These are phyloP conservation scores for Myxozyma vanderwaltii DNA, from an alignment of 805 yeast species.

Conservation along the genomic window DNA sequence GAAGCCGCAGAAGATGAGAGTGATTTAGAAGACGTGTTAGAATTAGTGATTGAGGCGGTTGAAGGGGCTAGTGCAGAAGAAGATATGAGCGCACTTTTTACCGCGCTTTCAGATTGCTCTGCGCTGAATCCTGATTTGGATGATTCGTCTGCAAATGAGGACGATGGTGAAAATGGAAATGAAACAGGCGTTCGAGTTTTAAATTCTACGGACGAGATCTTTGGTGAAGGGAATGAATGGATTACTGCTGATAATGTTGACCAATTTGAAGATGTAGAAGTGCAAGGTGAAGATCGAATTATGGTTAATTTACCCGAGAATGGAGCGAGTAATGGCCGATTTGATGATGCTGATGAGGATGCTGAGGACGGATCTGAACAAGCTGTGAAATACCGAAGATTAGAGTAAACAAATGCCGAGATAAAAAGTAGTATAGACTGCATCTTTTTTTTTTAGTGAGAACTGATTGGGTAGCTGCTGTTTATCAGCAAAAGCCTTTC, in stretches of 20 bases:
- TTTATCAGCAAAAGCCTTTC: too few relatives aligned
- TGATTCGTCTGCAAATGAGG: background rate
- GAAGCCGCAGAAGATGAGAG: conserved; percentile 3
- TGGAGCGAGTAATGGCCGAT: background rate
- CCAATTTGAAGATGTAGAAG: conserved; percentile 18
- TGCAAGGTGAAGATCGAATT: conserved; percentile 23
- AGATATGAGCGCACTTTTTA: conserved; percentile 11
- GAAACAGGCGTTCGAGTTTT: conserved; percentile 2
- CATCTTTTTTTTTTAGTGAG: too few relatives aligned
- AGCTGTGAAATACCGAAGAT: conserved; percentile 6
- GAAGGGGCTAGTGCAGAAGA: conserved; percentile 5
- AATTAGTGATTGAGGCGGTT: background rate
- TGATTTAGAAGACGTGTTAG: background rate
- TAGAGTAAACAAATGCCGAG: background rate
- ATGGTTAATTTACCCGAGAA: background rate
- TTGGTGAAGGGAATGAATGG: conserved; percentile 24
- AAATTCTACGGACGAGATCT: conserved; percentile 7
- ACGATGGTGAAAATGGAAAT: conserved; percentile 8
- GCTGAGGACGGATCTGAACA: conserved; percentile 1
- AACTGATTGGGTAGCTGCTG: too few relatives aligned
- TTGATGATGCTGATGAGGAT: conserved; percentile 16
- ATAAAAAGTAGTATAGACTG: too few relatives aligned
- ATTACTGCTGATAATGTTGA: conserved; percentile 33
- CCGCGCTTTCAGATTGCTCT: conserved; percentile 15
- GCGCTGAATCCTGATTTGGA: conserved; percentile 10